These are phyloP conservation scores for Picea engelmannii DNA, from an alignment of 83 land plant genomes.

Conservation along the genomic window DNA sequence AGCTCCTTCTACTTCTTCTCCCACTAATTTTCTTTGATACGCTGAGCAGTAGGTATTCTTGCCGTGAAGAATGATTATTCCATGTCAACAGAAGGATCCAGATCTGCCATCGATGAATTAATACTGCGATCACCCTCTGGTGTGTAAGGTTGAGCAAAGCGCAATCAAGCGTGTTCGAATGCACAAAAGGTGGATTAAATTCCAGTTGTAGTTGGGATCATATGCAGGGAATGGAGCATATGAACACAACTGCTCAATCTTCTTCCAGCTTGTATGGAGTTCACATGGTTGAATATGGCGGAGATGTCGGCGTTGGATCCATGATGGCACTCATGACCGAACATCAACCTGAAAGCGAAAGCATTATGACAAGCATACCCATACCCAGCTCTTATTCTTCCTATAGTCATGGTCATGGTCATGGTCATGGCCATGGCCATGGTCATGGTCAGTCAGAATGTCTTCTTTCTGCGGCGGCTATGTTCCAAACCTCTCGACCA, in stretches of 20 bases:
- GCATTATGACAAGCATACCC: not conserved
- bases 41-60: no score
- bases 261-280: not conserved
- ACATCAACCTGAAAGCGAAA: not conserved
- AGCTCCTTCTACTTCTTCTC: no score
- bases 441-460: not conserved
- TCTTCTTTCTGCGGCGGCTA: not conserved
- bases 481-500: not conserved
- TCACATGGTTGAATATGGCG: not conserved
- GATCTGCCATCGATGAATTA: no score
- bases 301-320: not conserved
- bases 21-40: no score
- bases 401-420: not conserved
- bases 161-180: no score
- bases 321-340: slow-evolving; percentile 13
- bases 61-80: no score
- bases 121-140: no score
- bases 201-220: no score
- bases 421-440: no score
- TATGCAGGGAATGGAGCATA: slow-evolving; percentile 1
- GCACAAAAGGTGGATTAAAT: no score
- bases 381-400: not conserved
- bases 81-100: no score
- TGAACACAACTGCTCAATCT: not conserved
- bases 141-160: no score